Conservation (phyloP, 2,329 filamentous ascomycete species). For the Arthrinium phaeospermum region DNA sequence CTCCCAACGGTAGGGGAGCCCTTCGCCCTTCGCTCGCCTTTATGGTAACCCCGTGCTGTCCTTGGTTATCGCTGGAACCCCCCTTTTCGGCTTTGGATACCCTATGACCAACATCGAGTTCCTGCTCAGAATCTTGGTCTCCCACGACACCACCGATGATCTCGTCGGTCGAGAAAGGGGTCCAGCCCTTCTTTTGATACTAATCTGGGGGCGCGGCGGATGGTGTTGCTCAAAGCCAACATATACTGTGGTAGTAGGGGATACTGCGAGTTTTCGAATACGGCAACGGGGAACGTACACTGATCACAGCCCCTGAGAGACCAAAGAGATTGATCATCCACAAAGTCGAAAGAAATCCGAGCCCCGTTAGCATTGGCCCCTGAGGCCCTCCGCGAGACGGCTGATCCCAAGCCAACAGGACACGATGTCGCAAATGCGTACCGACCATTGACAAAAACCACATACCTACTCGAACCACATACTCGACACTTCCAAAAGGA, state of each 20-base stretch:
- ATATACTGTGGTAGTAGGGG: not conserved
- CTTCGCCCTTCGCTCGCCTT: not conserved
- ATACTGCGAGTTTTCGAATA: not conserved
- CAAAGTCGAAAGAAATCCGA: not conserved
- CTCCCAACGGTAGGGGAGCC: not conserved
- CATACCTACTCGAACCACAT: no score
- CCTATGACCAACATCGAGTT: not conserved
- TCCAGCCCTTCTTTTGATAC: not conserved
- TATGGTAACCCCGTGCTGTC: not conserved
- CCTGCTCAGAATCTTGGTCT: not conserved
- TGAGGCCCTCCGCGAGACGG: not conserved
- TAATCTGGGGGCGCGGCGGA: not conserved
- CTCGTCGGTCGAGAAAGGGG: not conserved
- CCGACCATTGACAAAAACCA: no score
- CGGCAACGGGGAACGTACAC: not conserved
- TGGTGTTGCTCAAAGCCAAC: not conserved
- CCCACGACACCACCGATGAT: not conserved
- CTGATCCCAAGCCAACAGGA: not conserved
- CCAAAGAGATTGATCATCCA: not conserved
- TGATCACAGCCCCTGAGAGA: not conserved
- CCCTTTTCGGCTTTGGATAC: not conserved
- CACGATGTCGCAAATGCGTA: not conserved
- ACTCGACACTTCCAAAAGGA: not conserved
- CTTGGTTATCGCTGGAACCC: not conserved
- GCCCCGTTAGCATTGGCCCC: not conserved